Evolutionary conservation across 2,329 filamentous ascomycete genomes (phyloP), one percentile per base, ranked within the genome.

Genomic region (Plenodomus lindquistii): DNA sequence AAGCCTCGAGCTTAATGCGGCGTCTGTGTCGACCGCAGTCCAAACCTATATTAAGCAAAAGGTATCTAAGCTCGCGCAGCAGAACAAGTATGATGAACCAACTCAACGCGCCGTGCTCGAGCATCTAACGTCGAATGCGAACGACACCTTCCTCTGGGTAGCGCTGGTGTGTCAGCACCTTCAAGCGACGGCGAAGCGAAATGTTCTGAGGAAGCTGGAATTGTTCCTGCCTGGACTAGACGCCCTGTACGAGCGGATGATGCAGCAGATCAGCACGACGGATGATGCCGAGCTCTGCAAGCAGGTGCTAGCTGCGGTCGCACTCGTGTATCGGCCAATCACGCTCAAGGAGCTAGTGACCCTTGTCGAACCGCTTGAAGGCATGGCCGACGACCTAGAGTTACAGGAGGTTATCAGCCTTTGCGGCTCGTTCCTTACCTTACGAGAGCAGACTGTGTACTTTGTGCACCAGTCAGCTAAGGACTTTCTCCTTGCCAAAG

Each of bases 401-500:
- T 37, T 47, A 24, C 22, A 10, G 22, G 22, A 24, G 22, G 22
- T 24, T 24, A 24, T 24, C 10, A 10, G 22, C 10, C 22, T 24
- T 24, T 24, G 22, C 22, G 22, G 22, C 22, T 24, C 22, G 22
- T 24, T 24, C 22, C 22, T 24, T 24, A 24, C 22, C 22, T 24
- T 24, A 24, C 22, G 22, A 24, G 22, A 24, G 22, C 22, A 24
- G 22, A 24, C 5, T 24, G 22, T 24, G 22, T 24, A 24, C 22
- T 24, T 24, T 24, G 17, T 38, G 1, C 73, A 78, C 46, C 70
- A 75, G 44, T 77, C 75, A 1, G 76, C 73, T 0, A 75, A 76
- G 50, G 75, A 78, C 8, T 75, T 65, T 51, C 45, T 79, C 1
- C 20, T 51, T 10, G 29, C 57, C 15, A 45, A 60, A 9, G 57